Evolutionary conservation across 192 early-diverging fungal genomes (phyloP).

Genomic region (Polychytrium aggregatum): DNA sequence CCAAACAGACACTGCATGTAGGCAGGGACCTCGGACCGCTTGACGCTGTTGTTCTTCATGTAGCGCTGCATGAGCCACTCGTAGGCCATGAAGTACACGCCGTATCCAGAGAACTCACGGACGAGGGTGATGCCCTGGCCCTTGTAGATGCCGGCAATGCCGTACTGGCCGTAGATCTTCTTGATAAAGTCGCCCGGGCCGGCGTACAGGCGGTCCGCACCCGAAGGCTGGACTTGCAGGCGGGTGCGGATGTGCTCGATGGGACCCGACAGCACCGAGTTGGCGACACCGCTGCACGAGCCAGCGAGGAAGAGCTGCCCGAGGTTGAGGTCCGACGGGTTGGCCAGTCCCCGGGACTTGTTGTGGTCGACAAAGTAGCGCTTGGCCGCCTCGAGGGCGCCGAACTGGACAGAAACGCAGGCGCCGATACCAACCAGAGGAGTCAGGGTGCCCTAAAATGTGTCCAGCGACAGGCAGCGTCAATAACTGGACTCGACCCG

Average conservation of each 20-base stretch:
- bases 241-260: constrained; percentile 95
- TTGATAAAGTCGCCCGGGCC: constrained; percentile 76
- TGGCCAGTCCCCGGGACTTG: constrained; percentile 4
- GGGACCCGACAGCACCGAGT: constrained; percentile 78
- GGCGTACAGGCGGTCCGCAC: constrained; percentile 14
- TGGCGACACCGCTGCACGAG: constrained; percentile 75
- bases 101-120: constrained; percentile 88
- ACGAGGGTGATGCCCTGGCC: constrained; percentile 77
- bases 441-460: constrained; percentile 66
- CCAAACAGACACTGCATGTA: constrained; percentile 73
- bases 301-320: constrained; percentile 79
- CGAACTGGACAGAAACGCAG: constrained; percentile 97
- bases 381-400: constrained; percentile 79
- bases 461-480: not conserved
- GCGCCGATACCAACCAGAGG: constrained; percentile 89
- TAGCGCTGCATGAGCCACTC: constrained; percentile 74
- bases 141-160: constrained; percentile 76
- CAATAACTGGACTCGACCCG: too few relatives aligned
- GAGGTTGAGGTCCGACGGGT: constrained; percentile 41
- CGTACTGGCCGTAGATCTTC: constrained; percentile 66
- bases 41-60: constrained; percentile 45
- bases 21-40: constrained; percentile 61
- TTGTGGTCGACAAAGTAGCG: constrained; percentile 58
- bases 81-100: constrained; percentile 87
- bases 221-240: constrained; percentile 73